phyloP scores from a whole-genome alignment of 78 protist species.

The Pigoraptor vietnamica region DNA sequence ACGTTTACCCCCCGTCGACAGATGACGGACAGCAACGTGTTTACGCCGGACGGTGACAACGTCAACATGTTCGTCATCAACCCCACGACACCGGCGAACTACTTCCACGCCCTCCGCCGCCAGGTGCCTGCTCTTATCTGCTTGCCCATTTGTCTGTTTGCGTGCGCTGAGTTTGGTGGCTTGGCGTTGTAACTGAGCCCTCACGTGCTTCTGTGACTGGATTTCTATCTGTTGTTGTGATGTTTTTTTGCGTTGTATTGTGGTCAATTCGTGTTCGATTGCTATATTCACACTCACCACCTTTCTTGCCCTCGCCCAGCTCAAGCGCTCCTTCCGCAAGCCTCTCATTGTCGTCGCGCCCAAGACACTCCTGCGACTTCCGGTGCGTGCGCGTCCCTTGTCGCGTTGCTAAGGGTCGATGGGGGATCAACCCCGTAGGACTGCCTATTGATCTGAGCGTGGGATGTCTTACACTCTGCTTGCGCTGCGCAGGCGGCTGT shows the following conservation, averaged over 20 bases:
- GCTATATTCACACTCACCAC: too few relatives aligned
- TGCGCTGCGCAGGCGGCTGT: slow-evolving; percentile 5
- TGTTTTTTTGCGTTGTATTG: too few relatives aligned
- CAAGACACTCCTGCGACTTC: slow-evolving; percentile 77
- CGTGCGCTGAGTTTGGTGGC: background rate
- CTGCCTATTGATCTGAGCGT: too few relatives aligned
- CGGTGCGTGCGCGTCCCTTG: too few relatives aligned
- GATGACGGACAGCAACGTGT: background rate
- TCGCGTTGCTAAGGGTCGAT: too few relatives aligned
- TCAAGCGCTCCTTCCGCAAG: slow-evolving; percentile 74
- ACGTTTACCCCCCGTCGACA: too few relatives aligned
- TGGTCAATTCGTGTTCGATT: too few relatives aligned
- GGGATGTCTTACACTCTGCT: background rate
- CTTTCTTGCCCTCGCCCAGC: background rate
- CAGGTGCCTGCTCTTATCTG: slow-evolving; percentile 41
- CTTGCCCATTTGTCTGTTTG: background rate
- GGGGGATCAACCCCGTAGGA: too few relatives aligned
- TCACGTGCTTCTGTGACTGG: too few relatives aligned
- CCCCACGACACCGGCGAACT: slow-evolving; percentile 92
- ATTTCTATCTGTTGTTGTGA: too few relatives aligned
- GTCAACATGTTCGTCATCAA: slow-evolving; percentile 62
- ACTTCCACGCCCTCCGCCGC: slow-evolving; percentile 90
- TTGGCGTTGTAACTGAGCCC: too few relatives aligned
- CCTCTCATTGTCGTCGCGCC: slow-evolving; percentile 85
- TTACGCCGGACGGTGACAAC: background rate